Base-by-base conservation (phyloP, 2,329 filamentous ascomycete genomes). In the Rosellinia necatrix region DNA sequence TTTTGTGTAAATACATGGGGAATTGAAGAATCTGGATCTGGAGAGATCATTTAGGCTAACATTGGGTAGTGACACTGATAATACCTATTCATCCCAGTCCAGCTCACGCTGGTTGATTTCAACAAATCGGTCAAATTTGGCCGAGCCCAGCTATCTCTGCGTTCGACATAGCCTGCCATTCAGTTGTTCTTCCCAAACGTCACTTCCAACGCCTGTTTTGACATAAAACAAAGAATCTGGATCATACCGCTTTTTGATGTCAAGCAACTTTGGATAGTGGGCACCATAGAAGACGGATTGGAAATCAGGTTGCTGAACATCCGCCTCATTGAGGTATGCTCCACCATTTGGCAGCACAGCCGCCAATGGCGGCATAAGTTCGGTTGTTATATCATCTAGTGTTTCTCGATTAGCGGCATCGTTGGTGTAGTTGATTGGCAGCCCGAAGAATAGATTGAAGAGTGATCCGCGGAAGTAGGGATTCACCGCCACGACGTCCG, bases 241-340 rank as follows among this genome's bases (percentile, higher is more conserved):
- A 64, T 78, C 78, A 60, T 74, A 78, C 46, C 66, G 71, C 13
- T 70, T 57, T 69, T 81, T 81, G 27, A 81, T 67, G 0, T 21
- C 34, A 12, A 66, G n/a, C 34, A 76, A 59, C 8, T 54, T 56
- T 1, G 47, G 27, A 53, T 76, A 76, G 49, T 74, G 71, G 0
- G 34, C 53, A 4, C 74, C 74, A 56, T 68, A 76, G 50, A 74
- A 75, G 2, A 50, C 55, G 4, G 66, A 49, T 58, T 72, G 59
- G 54, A 64, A 76, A 35, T 71, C 55, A 1, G 65, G 29, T 12
- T 67, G 49, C 58, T 72, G 59, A 54, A 64, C 75, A 35, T 76
- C 71, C 0, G 70, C 74, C 66, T 80, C 76, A 56, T 75, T 77
- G 64, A 73, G 53, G 51, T 76, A 75, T 1, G 65, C 56, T 4